A percentile compares a stretch with the other conserved stretches of the same genome.
Evolutionary conservation across 176 grass and related monocot genomes (phyloP).

Genomic region (Oryza longistaminata): DNA sequence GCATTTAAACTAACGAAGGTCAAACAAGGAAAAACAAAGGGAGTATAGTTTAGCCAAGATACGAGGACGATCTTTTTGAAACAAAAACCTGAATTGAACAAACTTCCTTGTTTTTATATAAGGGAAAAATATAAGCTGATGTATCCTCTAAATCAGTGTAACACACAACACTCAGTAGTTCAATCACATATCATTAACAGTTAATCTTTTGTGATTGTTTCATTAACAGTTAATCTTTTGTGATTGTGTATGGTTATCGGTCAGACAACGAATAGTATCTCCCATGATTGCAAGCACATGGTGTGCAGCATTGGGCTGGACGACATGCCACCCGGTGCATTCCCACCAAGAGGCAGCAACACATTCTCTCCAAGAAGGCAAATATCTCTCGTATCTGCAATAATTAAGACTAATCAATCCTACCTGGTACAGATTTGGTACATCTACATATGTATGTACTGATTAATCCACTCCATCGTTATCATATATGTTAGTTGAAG

Average conservation of each 20-base stretch:
- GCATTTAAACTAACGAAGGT: no score
- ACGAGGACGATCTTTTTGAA: no score
- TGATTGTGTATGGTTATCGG: neutral
- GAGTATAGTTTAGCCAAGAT: no score
- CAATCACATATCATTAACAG: neutral
- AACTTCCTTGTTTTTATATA: no score
- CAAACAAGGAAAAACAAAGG: no score
- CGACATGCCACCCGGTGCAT: neutral
- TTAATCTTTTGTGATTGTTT: neutral
- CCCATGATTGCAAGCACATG: constrained; percentile 41
- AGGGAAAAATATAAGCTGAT: neutral
- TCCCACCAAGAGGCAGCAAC: constrained; percentile 3
- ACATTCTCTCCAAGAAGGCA: neutral
- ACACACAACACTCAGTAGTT: neutral
- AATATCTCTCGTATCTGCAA: neutral
- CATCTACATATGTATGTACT: neutral
- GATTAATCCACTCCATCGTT: neutral
- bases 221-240: neutral
- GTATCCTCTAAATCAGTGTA: neutral
- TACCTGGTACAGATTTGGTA: neutral
- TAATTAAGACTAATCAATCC: neutral
- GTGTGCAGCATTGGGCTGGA: neutral
- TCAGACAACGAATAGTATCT: neutral
- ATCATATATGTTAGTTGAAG: neutral
- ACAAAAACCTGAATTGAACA: no score